A percentile compares a stretch with the other conserved stretches of the same genome.
These are phyloP conservation scores for Colletotrichum tamarilloi DNA, from an alignment of 2,329 filamentous ascomycete species.

Conservation along the genomic window DNA sequence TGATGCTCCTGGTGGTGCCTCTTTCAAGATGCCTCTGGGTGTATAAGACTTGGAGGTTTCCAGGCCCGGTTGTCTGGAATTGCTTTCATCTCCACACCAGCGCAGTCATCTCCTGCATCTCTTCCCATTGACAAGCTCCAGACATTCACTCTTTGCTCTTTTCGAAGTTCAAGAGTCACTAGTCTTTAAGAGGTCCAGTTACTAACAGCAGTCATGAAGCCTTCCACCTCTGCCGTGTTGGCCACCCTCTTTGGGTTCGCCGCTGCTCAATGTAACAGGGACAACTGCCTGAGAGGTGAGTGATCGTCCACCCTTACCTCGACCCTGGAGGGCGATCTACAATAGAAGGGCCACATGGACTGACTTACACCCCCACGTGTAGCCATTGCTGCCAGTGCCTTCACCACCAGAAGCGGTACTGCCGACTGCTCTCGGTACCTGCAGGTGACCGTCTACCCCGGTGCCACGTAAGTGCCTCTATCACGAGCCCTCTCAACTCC, in stretches of 20 bases:
- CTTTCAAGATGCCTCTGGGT: neutral
- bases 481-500: neutral
- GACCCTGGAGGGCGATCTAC: neutral
- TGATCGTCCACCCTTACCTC: neutral
- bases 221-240: slow-evolving; percentile 31
- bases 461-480: slow-evolving; percentile 12
- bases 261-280: slow-evolving; percentile 32
- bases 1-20: neutral
- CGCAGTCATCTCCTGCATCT: slow-evolving; percentile 32
- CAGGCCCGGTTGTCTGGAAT: neutral
- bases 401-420: slow-evolving; percentile 24
- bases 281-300: slow-evolving; percentile 34
- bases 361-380: neutral
- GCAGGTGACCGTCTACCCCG: slow-evolving; percentile 20
- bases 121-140: slow-evolving; percentile 25
- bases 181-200: slow-evolving; percentile 17
- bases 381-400: slow-evolving; percentile 29
- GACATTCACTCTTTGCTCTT: slow-evolving; percentile 20
- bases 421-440: slow-evolving; percentile 30
- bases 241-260: slow-evolving; percentile 32
- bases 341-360: neutral
- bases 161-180: slow-evolving; percentile 18
- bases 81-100: slow-evolving; percentile 18
- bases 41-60: slow-evolving; percentile 16
- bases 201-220: slow-evolving; percentile 30